Evolutionary conservation across 1,139 yeast species (phyloP), one percentile per base, ranked within the genome.

Genomic region (Pichia sp.): DNA sequence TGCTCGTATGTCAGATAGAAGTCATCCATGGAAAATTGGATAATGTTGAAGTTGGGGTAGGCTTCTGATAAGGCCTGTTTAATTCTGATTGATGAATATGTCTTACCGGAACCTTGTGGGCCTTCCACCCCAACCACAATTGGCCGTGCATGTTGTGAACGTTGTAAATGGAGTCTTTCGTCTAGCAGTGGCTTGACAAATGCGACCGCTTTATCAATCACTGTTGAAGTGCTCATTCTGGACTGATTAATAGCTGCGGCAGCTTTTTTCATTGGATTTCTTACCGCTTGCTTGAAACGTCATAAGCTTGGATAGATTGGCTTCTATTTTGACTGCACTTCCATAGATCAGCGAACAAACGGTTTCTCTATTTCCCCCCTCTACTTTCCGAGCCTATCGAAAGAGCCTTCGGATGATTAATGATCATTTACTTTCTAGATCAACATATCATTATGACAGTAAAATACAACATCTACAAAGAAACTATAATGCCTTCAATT

Each of bases 41-140:
- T 76, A 3, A 83, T 75, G 16, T 69, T 72, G 40, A 78, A 67
- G 0, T 70, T 58, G 6, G 80, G 78, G 52, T 73, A 75, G n/a
- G 64, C 61, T 4, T 57, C 55, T 10, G 70, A 63, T 31, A 84
- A 68, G 46, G 72, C 65, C 1, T 61, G 58, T 6, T 75, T 70
- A 6, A 87, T 70, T 38, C 75, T 70, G 1, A 70, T 67, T 0
- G 92, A 79, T 14, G 86, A 74, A 54, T 81, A 87, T 2, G 96
- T 81, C 69, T 92, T 92, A 0, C 98, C 98, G 1, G 95, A 85
- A 0, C 98, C 98, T 67, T 92, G 98, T 0, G 96, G 95, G 0
- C 97, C 98, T 50, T 87, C 82, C 3, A 90, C 69, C 0, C 93
- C 93, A 3, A 90, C 66, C 4, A 89, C 72, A 6, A 65, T 34